Evolutionary conservation across 495 filamentous ascomycete species (phyloP).

Genomic region (Penicillium atrosanguineum): DNA sequence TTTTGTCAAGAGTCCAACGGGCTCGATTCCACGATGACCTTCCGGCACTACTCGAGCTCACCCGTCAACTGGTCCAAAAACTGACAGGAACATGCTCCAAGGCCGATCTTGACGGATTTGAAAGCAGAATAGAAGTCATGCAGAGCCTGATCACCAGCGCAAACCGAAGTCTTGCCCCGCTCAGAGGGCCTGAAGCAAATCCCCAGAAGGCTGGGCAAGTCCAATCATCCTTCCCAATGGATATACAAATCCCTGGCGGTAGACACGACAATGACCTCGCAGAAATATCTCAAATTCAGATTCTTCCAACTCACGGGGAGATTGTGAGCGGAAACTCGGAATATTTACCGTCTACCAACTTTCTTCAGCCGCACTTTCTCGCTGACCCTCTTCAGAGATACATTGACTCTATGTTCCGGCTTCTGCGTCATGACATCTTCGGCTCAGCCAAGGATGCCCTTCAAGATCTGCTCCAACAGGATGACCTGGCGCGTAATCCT

Average conservation of each 20-base stretch:
- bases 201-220: neutral
- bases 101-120: too few species aligned
- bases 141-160: too few species aligned
- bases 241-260: conserved; percentile 13
- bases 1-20: too few species aligned
- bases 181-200: neutral
- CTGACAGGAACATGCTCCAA: too few species aligned
- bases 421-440: conserved; percentile 14
- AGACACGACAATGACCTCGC: conserved; percentile 18
- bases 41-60: too few species aligned
- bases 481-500: too few species aligned
- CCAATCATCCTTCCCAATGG: conserved; percentile 10
- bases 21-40: too few species aligned
- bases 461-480: too few species aligned
- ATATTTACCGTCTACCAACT: conserved; percentile 19
- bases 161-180: too few species aligned
- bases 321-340: conserved; percentile 9
- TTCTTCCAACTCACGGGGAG: conserved; percentile 16
- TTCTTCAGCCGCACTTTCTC: conserved; percentile 8
- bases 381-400: conserved; percentile 8
- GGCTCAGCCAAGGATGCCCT: conserved; percentile 11
- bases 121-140: too few species aligned
- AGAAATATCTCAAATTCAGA: conserved; percentile 12
- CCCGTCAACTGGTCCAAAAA: too few species aligned
- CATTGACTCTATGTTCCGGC: conserved; percentile 14